Conservation (phyloP, 2,329 filamentous ascomycete genomes). For the Chrysosporium queenslandicum region DNA sequence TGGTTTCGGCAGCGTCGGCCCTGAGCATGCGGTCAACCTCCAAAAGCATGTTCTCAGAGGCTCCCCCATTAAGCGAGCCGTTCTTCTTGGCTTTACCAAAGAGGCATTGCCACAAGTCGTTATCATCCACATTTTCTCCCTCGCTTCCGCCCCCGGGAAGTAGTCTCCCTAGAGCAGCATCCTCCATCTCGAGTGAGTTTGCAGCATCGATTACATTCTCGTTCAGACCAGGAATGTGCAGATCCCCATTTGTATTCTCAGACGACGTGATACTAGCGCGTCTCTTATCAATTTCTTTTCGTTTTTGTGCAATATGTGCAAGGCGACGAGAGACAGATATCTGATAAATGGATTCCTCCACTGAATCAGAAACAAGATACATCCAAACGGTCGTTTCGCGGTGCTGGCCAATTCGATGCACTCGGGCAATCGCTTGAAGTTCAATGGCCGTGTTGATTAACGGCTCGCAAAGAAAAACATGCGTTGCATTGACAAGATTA, state of each 20-base stretch:
- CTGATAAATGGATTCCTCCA: constrained; percentile 86
- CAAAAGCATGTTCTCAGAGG: constrained; percentile 14
- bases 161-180: constrained; percentile 58
- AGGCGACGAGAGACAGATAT: constrained; percentile 70
- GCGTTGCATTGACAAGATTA: constrained; percentile 83
- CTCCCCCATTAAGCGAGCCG: neutral
- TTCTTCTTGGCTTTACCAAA: constrained; percentile 51
- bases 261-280: constrained; percentile 25
- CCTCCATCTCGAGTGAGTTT: constrained; percentile 73
- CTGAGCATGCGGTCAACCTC: constrained; percentile 45
- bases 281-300: constrained; percentile 28
- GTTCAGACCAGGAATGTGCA: constrained; percentile 26
- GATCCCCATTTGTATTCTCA: neutral
- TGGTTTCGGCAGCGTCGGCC: constrained; percentile 45
- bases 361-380: constrained; percentile 80
- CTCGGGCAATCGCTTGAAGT: constrained; percentile 85
- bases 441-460: constrained; percentile 88
- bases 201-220: constrained; percentile 66
- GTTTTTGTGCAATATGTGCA: constrained; percentile 56
- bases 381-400: constrained; percentile 89
- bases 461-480: constrained; percentile 91
- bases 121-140: constrained; percentile 68
- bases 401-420: constrained; percentile 86
- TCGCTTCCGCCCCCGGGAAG: constrained; percentile 59
- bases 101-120: constrained; percentile 80